These are phyloP conservation scores for Dendrobium officinale DNA, from an alignment of 106 monocot genomes.

Conservation along the genomic window DNA sequence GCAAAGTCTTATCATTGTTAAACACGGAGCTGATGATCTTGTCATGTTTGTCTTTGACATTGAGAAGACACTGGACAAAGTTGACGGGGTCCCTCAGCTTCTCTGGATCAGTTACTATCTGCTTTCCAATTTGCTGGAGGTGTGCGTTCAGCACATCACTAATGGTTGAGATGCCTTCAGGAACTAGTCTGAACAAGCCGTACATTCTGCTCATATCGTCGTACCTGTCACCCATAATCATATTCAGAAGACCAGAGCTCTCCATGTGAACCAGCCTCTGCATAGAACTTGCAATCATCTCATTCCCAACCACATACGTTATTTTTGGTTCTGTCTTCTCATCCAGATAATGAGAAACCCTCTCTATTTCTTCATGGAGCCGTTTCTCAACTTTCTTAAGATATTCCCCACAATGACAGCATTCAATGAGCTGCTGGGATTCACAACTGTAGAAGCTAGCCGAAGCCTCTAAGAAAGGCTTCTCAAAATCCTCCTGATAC, in stretches of 20 bases:
- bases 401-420: conserved; percentile 81
- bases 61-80: conserved; percentile 80
- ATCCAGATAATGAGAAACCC: conserved; percentile 78
- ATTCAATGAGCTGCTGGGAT: conserved; percentile 82
- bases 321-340: conserved; percentile 58
- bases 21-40: conserved; percentile 72
- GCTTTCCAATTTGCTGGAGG: conserved; percentile 74
- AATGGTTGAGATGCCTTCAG: conserved; percentile 67
- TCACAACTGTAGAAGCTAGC: conserved; percentile 76
- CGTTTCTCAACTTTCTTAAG: conserved; percentile 74
- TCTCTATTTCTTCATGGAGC: conserved; percentile 88
- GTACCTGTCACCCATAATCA: conserved; percentile 84
- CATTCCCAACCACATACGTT: conserved; percentile 78
- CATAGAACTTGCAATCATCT: conserved; percentile 95
- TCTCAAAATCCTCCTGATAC: conserved; percentile 87
- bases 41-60: conserved; percentile 88
- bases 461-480: conserved; percentile 67
- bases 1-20: conserved; percentile 87
- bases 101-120: conserved; percentile 79
- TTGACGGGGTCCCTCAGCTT: conserved; percentile 85
- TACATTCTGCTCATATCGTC: conserved; percentile 91
- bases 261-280: conserved; percentile 93
- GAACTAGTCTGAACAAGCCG: conserved; percentile 70
- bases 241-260: conserved; percentile 86
- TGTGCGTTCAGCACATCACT: conserved; percentile 83